phyloP scores from a whole-genome alignment of 495 filamentous ascomycete species.

The Darksidea phi region DNA sequence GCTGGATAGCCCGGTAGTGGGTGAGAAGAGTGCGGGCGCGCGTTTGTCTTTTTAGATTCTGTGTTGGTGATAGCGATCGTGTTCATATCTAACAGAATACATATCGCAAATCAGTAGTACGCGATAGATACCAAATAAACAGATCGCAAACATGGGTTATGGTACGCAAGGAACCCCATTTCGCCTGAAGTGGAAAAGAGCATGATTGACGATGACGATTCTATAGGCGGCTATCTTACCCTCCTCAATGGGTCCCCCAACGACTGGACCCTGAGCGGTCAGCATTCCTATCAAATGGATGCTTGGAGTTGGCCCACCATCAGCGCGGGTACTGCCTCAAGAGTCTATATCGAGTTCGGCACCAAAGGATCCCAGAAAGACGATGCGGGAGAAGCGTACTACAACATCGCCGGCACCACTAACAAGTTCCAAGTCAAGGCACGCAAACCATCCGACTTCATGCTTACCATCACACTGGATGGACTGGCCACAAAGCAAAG shows the following conservation, averaged over 20 bases:
- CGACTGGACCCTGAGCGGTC: constrained; percentile 29
- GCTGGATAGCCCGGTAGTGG: background rate
- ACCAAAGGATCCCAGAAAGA: constrained; percentile 19
- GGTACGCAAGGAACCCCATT: constrained; percentile 12
- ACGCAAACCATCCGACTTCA: constrained; percentile 15
- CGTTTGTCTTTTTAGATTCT: constrained; percentile 7
- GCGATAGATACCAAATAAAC: no score
- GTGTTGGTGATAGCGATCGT: background rate
- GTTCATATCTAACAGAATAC: no score
- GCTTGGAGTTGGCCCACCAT: constrained; percentile 35
- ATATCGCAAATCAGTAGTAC: no score
- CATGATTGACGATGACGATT: constrained; percentile 1
- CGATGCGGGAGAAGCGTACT: constrained; percentile 36
- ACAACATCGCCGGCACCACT: constrained; percentile 20
- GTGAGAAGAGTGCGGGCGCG: background rate
- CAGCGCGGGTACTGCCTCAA: constrained; percentile 23
- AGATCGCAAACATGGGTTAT: constrained; percentile 26
- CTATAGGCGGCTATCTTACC: constrained; percentile 29
- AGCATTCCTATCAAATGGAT: constrained; percentile 35
- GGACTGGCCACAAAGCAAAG: constrained; percentile 23
- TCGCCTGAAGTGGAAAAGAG: background rate
- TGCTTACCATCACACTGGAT: constrained; percentile 25
- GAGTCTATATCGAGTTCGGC: constrained; percentile 32
- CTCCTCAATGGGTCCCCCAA: constrained; percentile 35
- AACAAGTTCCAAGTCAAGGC: constrained; percentile 23